A percentile compares a stretch with the other conserved stretches of the same genome.
phyloP scores from a whole-genome alignment of 164 flowering plant genomes.

The Vitis amurensis region DNA sequence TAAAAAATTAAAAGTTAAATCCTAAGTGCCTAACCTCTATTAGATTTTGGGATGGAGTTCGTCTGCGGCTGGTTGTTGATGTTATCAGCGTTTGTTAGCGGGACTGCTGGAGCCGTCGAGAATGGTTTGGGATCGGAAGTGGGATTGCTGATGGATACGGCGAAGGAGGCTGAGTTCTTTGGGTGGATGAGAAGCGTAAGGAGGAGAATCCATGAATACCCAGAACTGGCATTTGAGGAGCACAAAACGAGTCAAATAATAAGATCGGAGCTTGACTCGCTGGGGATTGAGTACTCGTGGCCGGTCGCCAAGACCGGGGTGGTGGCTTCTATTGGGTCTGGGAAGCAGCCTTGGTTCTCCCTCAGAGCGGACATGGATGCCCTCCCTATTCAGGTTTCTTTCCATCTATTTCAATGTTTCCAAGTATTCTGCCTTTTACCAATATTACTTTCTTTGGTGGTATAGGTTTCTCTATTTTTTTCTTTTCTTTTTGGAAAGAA shows the following conservation, averaged over 20 bases:
- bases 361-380: constrained; percentile 94
- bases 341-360: constrained; percentile 47
- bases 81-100: too few relatives aligned
- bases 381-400: constrained; percentile 72
- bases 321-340: constrained; percentile 63
- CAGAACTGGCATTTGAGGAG: constrained; percentile 75
- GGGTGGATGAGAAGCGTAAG: constrained; percentile 62
- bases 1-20: too few relatives aligned
- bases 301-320: constrained; percentile 77
- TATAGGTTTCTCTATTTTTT: too few relatives aligned
- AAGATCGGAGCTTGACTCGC: constrained; percentile 56
- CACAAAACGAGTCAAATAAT: constrained; percentile 54
- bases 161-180: constrained; percentile 46
- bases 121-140: too few relatives aligned
- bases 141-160: constrained; percentile 36
- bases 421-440: too few relatives aligned
- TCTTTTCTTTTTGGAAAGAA: too few relatives aligned
- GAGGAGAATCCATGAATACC: constrained; percentile 65
- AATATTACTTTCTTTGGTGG: too few relatives aligned
- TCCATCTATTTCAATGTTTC: constrained; percentile 2
- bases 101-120: too few relatives aligned
- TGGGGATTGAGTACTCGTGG: constrained; percentile 62
- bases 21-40: too few relatives aligned
- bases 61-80: too few relatives aligned
- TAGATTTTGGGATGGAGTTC: too few relatives aligned